Evolutionary conservation across 805 yeast species (phyloP), one percentile per base, ranked within the genome.

Genomic region (Hyphopichia homilentoma): DNA sequence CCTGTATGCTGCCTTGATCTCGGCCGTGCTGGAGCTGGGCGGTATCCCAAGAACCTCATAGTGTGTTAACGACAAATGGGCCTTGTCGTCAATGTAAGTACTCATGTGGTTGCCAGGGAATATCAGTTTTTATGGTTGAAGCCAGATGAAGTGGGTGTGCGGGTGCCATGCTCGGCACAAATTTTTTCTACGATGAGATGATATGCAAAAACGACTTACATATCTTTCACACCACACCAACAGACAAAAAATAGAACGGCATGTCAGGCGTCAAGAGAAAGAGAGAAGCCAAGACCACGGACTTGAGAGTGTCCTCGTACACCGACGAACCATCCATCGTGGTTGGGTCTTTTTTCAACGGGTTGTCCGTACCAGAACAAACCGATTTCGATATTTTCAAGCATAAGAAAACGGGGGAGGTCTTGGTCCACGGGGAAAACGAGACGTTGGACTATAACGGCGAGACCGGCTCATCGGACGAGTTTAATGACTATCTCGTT

Each of bases 341-440:
- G 3, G 69, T 82, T 7, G 84, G 87, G 3, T 73, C 84, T n/a
- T 82, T 84, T 49, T 81, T 88, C 65, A 84, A 84, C 48, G 96
- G 96, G 4, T 66, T 84, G 33, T 61, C 69, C 16, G 72, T 81
- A 2, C 81, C 90, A 22, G 55, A 59, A 6, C 67, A 72, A 9
- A 75, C 83, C 6, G 54, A 61, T 21, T 84, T 89, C 46, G 77
- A 81, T 27, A 59, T 86, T 22, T 85, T 75, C 58, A 68, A 73
- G 46, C 70, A 74, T 45, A 64, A 61, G 41, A 57, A 57, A 36
- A 47, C 50, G 9, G 57, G 66, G 12, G 64, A 65, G n/a, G 68
- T 67, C 36, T 52, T 87, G 27, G 30, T 54, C 20, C 95, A 85
- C 50, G 97, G 96, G 16, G 93, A 87, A 52, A 79, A 74, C 43